A percentile compares a stretch with the other conserved stretches of the same genome.
These are phyloP conservation scores for Nemania sp. DNA, from an alignment of 2,329 filamentous ascomycete genomes.

Conservation along the genomic window DNA sequence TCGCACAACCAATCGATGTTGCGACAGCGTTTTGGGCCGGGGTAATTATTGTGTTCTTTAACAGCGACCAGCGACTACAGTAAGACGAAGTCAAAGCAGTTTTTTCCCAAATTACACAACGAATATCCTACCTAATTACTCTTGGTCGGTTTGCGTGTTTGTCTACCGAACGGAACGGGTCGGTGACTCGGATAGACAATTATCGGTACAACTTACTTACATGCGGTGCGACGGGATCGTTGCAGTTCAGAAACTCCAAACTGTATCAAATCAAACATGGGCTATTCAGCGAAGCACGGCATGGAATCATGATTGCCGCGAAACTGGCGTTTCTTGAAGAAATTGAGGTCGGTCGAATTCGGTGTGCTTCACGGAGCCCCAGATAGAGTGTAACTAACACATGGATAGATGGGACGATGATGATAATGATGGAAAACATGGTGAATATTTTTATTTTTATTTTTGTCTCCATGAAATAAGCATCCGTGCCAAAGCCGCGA, in stretches of 20 bases:
- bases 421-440: background rate
- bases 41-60: too few species aligned
- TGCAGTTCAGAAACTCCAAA: background rate
- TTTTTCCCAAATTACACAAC: background rate
- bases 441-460: background rate
- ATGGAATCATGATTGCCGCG: background rate
- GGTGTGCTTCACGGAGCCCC: background rate
- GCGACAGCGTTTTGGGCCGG: background rate
- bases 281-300: background rate
- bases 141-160: constrained; percentile 6
- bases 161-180: background rate
- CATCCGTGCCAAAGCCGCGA: background rate
- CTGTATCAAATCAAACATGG: too few species aligned
- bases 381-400: background rate
- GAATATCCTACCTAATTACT: background rate
- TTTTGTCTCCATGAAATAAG: background rate
- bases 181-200: constrained; percentile 6
- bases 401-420: background rate
- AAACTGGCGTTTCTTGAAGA: background rate
- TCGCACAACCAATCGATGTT: background rate
- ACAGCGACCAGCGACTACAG: too few species aligned
- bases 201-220: constrained; percentile 6
- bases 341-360: background rate
- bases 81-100: background rate
- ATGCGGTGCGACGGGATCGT: constrained; percentile 15